Base-by-base conservation (phyloP, 2,329 filamentous ascomycete species). In the Xylaria sp. region DNA sequence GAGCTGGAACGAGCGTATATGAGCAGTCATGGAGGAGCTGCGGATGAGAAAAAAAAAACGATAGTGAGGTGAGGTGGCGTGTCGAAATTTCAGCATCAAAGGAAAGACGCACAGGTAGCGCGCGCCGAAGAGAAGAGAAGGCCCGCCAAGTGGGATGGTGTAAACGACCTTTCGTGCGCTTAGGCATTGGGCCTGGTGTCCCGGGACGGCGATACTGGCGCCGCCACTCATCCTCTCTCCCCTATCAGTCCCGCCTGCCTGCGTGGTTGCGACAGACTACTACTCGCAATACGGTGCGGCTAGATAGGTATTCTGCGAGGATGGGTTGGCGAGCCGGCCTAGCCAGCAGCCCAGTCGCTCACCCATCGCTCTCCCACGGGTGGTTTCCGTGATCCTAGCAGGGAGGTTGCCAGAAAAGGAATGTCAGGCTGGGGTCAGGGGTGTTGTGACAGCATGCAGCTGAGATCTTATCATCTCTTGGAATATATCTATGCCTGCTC, bases 1-100 rank as follows among this genome's bases (percentile, higher is more conserved):
- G 46, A 34, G 49, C 51, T 50, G 50, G 41, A 58, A 50, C 56
- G 43, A 58, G 41, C 22, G 24, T 37, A 4, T 22, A 24, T 21
- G 13, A 38, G 40, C 46, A 55, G 52, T 52, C 24, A 22, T 43
- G 5, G 38, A n/a, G n/a, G n/a, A n/a, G n/a, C n/a, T n/a, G n/a
- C n/a, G n/a, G n/a, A n/a, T n/a, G n/a, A 17, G 42, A 39, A 20
- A 29, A 2, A 21, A 26, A 20, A 50, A 47, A 47, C 13, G 17
- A 52, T 45, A 29, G 48, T 13, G 11, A 41, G 34, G 37, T 52
- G 44, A 51, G 34, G 37, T 52, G 44, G 55, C 48, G 44, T 24
- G 18, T 48, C n/a, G 19, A 26, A 20, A 41, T 24, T 37, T 44
- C n/a, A 42, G 42, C 29, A 41, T 19, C 18, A 38, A n/a, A 24